Evolutionary conservation across 2,329 filamentous ascomycete genomes (phyloP), one percentile per base, ranked within the genome.

Genomic region (Diaporthe sp.): DNA sequence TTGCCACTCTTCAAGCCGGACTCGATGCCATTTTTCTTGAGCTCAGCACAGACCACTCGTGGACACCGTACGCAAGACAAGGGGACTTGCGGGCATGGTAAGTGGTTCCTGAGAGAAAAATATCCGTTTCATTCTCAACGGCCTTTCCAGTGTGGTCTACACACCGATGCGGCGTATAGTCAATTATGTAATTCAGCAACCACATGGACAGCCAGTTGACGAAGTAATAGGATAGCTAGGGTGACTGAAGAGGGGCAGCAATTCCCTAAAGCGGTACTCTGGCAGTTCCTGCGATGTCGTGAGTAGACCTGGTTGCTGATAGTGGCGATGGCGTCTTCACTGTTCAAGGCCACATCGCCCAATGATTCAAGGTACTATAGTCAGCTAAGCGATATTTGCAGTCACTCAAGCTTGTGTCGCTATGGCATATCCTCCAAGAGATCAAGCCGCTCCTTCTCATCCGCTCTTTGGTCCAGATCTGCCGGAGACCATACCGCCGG

Each of bases 11-110:
- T 19, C 15, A 17, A 19, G 6, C 15, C 42, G 42, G 42, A 13
- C 3, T n/a, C 22, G 22, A 31, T 13, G 17, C 15, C 49, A 17
- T 39, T 19, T 19, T 34, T 19, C 8, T 22, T 12, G 44, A 17
- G 13, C 15, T 42, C 37, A 46, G 53, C 46, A 0, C 53, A 39
- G 31, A 46, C 9, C 28, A 61, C 10, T 4, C 49, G 4, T 75
- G 68, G 58, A 55, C 62, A 15, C n/a, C 34, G 3, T 72, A 37
- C 25, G 28, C 68, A 22, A 71, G 58, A 37, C 46, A 49, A 10
- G 73, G 73, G n/a, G 68, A 72, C 13, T 17, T 75, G n/a, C 46
- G 55, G 15, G 8, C 17, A 4, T 75, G 73, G 73, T 59, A 46
- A 49, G 61, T 65, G 28, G 1, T 22, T 10, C 69, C 42, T 49